phyloP scores from a whole-genome alignment of 2,329 filamentous ascomycete genomes.

The Fusarium robinianum region DNA sequence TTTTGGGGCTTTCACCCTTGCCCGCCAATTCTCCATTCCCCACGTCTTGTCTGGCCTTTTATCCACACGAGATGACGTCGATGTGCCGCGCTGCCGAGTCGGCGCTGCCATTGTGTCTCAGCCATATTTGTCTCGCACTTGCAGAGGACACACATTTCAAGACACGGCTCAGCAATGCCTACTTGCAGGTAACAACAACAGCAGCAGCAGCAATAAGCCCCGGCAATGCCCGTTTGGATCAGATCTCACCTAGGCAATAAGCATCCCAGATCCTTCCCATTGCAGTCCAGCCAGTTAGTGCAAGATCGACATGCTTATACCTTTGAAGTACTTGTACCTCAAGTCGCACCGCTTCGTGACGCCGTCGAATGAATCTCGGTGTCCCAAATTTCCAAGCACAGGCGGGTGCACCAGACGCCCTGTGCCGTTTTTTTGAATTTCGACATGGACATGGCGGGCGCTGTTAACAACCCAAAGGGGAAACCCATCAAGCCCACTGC shows the following conservation, averaged over 20 bases:
- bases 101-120: constrained; percentile 15
- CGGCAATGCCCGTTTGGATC: too few relatives aligned
- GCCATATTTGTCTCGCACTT: constrained; percentile 17
- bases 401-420: constrained; percentile 12
- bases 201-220: too few relatives aligned
- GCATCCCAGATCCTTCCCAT: too few relatives aligned
- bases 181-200: too few relatives aligned
- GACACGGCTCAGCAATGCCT: constrained; percentile 13
- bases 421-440: constrained; percentile 14
- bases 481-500: constrained; percentile 3
- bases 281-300: too few relatives aligned
- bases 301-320: too few relatives aligned
- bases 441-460: constrained; percentile 11
- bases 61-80: constrained; percentile 34
- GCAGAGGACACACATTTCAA: too few relatives aligned
- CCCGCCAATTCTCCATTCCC: constrained; percentile 29
- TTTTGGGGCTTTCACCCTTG: constrained; percentile 22
- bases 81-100: constrained; percentile 36
- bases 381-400: constrained; percentile 6
- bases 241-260: too few relatives aligned
- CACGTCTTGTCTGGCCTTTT: constrained; percentile 19
- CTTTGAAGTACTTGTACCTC: too few relatives aligned
- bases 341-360: too few relatives aligned
- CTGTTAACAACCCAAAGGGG: constrained; percentile 7
- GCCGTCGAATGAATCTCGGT: neutral